Evolutionary conservation across 1,139 yeast genomes (phyloP), one percentile per base, ranked within the genome.

Genomic region (Candida smagusa): DNA sequence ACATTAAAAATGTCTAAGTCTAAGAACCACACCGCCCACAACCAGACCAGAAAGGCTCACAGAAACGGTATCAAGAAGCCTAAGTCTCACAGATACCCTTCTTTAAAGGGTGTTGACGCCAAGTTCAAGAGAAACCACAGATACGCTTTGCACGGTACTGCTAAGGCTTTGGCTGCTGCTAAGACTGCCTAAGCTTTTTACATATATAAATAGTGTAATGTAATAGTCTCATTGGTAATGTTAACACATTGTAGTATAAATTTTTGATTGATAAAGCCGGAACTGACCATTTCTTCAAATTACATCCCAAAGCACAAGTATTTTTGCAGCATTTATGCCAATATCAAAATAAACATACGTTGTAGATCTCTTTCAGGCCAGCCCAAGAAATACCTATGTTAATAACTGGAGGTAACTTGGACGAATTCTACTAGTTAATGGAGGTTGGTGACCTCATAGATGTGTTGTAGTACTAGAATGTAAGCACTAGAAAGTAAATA

Each of bases 51-150:
- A 73, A 92, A 92, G 95, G 97, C 97, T 67, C 98, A 92, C 96
- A 90, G 83, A 74, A 92, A 92, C 87, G 98, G 98, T 79, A 92
- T 92, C 80, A 92, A 90, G 87, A 92, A 90, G 90, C 96, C 97
- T 64, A 85, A 79, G 82, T 84, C 96, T 68, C 75, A 81, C 95
- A 90, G 87, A 81, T 88, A 90, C 83, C 96, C 97, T 60, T 89
- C 97, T 55, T 81, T 88, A 75, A 90, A 87, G 79, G 96, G 96
- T 80, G 97, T 90, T 72, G 97, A 92, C 75, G 84, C 98, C 69
- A 92, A 92, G 85, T 92, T 92, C 95, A 83, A 82, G 72, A 87
- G 97, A 81, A 92, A 92, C 95, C 97, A 90, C 92, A 89, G 88
- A 79, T 88, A 83, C 77, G 97, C 97, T 77, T 82, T 88, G 68